A percentile compares a stretch with the other conserved stretches of the same genome.
phyloP scores from a whole-genome alignment of 805 yeast species.

The Myxozyma monticola region DNA sequence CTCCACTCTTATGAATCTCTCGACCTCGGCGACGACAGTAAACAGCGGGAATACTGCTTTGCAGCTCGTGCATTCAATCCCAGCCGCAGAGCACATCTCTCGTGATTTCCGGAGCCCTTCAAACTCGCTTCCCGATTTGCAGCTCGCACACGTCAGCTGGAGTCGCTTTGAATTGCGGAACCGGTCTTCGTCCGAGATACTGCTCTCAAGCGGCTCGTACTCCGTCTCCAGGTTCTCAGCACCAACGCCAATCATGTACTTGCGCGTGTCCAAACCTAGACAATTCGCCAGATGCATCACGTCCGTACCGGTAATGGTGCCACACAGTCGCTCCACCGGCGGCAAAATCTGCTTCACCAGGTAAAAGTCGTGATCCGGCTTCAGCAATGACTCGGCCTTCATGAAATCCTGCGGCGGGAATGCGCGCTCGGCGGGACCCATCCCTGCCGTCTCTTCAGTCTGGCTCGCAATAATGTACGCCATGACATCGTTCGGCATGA shows the following conservation, averaged over 20 bases:
- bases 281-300: conserved; percentile 71
- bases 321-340: conserved; percentile 85
- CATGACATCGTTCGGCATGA: conserved; percentile 86
- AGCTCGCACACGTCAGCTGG: conserved; percentile 55
- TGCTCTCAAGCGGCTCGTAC: conserved; percentile 67
- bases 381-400: conserved; percentile 8
- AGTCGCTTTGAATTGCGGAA: conserved; percentile 65
- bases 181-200: conserved; percentile 77
- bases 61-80: conserved; percentile 71
- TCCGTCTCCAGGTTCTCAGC: conserved; percentile 37
- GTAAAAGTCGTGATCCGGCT: conserved; percentile 71
- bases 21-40: conserved; percentile 70
- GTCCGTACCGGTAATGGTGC: conserved; percentile 84
- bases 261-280: conserved; percentile 73
- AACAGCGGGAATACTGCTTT: conserved; percentile 51
- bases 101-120: conserved; percentile 72
- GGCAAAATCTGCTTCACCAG: conserved; percentile 86
- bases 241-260: conserved; percentile 50
- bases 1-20: conserved; percentile 64
- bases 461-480: conserved; percentile 64
- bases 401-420: conserved; percentile 71
- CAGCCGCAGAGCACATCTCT: conserved; percentile 54
- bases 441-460: conserved; percentile 43
- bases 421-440: conserved; percentile 77
- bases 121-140: conserved; percentile 61